Base-by-base conservation (phyloP, 371 early-diverging fungal species). In the Paramicrosporidium saccamoebae region DNA sequence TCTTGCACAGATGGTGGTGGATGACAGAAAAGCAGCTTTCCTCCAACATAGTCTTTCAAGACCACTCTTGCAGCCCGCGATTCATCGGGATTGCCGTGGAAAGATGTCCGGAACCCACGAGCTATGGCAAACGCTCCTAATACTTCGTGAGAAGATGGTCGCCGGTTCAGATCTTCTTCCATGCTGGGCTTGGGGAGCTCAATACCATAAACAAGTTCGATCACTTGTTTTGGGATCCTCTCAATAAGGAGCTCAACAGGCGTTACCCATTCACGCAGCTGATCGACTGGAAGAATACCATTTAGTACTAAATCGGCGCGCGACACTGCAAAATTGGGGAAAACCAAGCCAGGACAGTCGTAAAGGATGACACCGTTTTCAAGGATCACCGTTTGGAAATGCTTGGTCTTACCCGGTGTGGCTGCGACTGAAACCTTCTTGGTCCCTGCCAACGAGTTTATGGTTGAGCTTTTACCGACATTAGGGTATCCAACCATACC, bases 331-430 rank as follows among this genome's bases (percentile, higher is more conserved):
- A 90, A 94, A 2, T 78, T 69, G 12, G 97, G 97, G 58, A 98
- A 97, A 1, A 98, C 97, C 14, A 98, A 53, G 42, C 99, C 99
- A 25, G 99, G 99, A 48, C 96, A 95, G 48, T 98, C 99, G 40
- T 92, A 86, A 15, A 98, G 65, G 11, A 78, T 51, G 22, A 79
- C 54, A 14, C 44, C 35, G 26, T 62, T 54, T 3, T 71, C 67
- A 36, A 92, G 50, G 23, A 72, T 69, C 23, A 77, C 56, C 8
- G 78, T 74, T 41, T 98, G 98, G 47, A 97, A 88, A 41, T 88
- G 86, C 53, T 95, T 97, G 27, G 99, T 98, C 44, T 97, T 98
- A 30, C 99, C 99, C 5, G 99, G 99, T n/a, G 95, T 95, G 11
- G 88, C 55, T 7, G 79, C 74, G 10, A 95, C 95, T 11, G 79